These are phyloP conservation scores for Suillus bovinus DNA, from an alignment of 768 basidiomycete species.

Conservation along the genomic window DNA sequence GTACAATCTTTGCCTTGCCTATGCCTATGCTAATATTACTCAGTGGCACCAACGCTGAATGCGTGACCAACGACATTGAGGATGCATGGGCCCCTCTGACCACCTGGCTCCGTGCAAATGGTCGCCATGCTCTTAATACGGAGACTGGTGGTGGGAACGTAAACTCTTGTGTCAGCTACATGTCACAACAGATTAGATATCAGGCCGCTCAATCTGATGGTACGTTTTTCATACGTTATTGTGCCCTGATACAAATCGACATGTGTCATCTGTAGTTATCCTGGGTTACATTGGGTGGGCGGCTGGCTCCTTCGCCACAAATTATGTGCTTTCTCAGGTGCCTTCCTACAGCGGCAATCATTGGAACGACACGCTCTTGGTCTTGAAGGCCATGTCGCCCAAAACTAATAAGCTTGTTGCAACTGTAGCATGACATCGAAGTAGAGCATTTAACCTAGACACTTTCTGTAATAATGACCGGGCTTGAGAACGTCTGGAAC, in stretches of 20 bases:
- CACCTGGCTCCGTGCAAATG: slow-evolving; percentile 48
- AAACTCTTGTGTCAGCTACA: slow-evolving; percentile 44
- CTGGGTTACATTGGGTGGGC: slow-evolving; percentile 60
- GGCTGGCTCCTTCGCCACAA: slow-evolving; percentile 50
- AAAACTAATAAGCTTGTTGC: slow-evolving; percentile 14
- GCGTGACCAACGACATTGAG: slow-evolving; percentile 55
- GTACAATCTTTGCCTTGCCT: slow-evolving; percentile 23
- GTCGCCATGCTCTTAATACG: slow-evolving; percentile 56
- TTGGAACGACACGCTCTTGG: slow-evolving; percentile 37
- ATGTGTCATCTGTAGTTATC: slow-evolving; percentile 34
- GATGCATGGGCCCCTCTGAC: slow-evolving; percentile 47
- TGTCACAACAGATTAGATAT: slow-evolving; percentile 47
- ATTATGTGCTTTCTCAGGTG: slow-evolving; percentile 36
- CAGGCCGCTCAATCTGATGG: slow-evolving; percentile 51
- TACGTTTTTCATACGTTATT: slow-evolving; percentile 19
- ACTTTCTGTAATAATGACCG: neutral
- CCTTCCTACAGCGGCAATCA: slow-evolving; percentile 31
- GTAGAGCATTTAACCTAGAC: neutral
- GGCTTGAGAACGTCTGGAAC: neutral
- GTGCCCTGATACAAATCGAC: neutral
- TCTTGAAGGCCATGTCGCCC: slow-evolving; percentile 36
- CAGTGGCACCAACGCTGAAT: slow-evolving; percentile 44
- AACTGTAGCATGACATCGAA: slow-evolving; percentile 7
- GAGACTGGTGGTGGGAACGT: slow-evolving; percentile 62
- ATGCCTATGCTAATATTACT: slow-evolving; percentile 1